Base-by-base conservation (phyloP, 2,329 filamentous ascomycete genomes). In the Penicillium sp. region DNA sequence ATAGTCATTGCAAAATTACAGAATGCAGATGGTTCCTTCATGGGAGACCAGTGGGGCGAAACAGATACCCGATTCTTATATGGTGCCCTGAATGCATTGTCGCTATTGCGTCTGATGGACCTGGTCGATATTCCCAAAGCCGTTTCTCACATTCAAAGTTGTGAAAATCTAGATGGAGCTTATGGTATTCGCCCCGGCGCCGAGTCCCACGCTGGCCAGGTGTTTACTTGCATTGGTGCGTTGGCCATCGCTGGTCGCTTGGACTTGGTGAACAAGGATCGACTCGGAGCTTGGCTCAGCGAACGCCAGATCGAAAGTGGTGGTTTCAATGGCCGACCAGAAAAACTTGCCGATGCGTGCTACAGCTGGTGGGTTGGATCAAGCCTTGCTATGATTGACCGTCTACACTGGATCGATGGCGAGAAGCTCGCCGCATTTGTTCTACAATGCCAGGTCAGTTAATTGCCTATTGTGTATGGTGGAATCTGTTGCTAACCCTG, bases 311-410 rank as follows among this genome's bases (percentile, higher is more conserved):
- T 96, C 29, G 84, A 90, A 10, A 88, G 87, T 47, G 94, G 94
- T 31, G 94, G 94, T 0, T 79, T 99, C 50, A 99, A 99, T 72
- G 94, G 94, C 3, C 84, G 94, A 48, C 94, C 94, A 0, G 94
- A 97, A 77, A 99, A 99, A 79, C 79, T 90, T 61, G 93, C 96
- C 72, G 94, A 99, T 73, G 93, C 96, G 15, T 99, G 94, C 78
- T 99, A 99, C 77, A 96, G 91, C 73, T 99, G 94, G 94, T 99
- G 94, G 94, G 94, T 97, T 44, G 79, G 93, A 70, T 93, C 90
- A 70, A 96, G 92, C 72, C 78, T 99, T 65, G 88, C 89, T 45
- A 97, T 97, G 82, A 90, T 99, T 65, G 87, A 84, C 53, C 87
- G 88, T 54, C 82, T 92, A 52, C 90, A 97, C 73, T 99, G 94